These are phyloP conservation scores for Solanum etuberosum DNA, from an alignment of 257 asterid genomes.

Conservation along the genomic window DNA sequence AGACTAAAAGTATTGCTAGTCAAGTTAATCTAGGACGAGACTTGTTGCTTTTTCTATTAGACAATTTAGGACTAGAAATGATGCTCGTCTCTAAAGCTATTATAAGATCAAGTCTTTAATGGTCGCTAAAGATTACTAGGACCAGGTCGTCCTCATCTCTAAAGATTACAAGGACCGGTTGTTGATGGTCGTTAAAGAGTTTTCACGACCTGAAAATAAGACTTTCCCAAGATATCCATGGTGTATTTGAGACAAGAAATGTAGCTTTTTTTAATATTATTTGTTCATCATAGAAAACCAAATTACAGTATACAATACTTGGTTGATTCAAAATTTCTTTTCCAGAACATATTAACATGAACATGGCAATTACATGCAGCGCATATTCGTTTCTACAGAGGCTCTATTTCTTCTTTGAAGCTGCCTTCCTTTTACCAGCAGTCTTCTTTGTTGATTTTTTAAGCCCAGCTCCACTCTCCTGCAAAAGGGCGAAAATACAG, in stretches of 20 bases:
- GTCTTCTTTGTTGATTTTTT: constrained; percentile 40
- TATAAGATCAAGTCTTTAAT: too few species aligned
- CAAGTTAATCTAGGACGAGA: neutral
- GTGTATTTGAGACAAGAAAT: neutral
- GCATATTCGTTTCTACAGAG: neutral
- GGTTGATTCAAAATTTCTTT: neutral
- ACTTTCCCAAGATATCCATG: neutral
- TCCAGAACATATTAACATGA: neutral
- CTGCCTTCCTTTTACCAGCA: constrained; percentile 26
- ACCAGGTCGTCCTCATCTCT: too few species aligned
- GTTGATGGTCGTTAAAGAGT: too few species aligned
- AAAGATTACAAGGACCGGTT: too few species aligned
- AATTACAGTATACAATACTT: neutral
- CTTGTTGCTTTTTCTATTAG: neutral
- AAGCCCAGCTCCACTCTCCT: constrained; percentile 54
- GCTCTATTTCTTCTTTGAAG: constrained; percentile 31
- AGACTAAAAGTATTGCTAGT: neutral
- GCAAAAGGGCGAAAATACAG: constrained; percentile 1
- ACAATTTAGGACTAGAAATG: neutral
- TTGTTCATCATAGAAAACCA: neutral
- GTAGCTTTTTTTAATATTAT: neutral
- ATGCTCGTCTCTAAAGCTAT: too few species aligned
- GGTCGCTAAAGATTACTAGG: neutral
- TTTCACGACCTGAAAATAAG: too few species aligned
- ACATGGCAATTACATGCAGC: neutral